phyloP scores from a whole-genome alignment of 768 basidiomycete genomes.

The Amanita fuliginea region DNA sequence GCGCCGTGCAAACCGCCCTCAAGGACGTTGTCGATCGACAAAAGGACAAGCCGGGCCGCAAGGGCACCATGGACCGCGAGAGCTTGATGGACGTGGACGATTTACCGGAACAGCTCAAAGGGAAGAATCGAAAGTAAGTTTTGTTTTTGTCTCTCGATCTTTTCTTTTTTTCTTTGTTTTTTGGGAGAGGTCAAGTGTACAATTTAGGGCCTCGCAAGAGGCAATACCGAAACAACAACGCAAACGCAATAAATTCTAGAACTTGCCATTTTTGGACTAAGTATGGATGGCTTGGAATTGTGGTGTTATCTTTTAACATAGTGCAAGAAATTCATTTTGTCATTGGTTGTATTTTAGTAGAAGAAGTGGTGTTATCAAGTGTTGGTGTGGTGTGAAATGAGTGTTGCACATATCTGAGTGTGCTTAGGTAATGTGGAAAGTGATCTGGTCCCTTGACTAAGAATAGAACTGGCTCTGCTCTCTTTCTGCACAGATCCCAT shows the following conservation, averaged over 20 bases:
- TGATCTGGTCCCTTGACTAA: too few species aligned
- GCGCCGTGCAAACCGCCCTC: slow-evolving; percentile 35
- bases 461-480: too few species aligned
- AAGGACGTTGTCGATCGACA: slow-evolving; percentile 55
- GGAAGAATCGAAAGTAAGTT: slow-evolving; percentile 55
- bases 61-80: slow-evolving; percentile 12
- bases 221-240: slow-evolving; percentile 31
- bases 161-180: not conserved
- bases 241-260: slow-evolving; percentile 48
- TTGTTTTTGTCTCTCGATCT: not conserved
- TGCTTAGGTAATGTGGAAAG: too few species aligned
- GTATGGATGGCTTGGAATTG: too few species aligned
- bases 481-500: too few species aligned
- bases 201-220: slow-evolving; percentile 28
- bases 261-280: too few species aligned
- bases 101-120: slow-evolving; percentile 29
- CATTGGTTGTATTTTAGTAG: too few species aligned
- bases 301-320: too few species aligned
- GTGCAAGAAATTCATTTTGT: too few species aligned
- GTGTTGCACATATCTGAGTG: too few species aligned
- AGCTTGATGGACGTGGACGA: slow-evolving; percentile 61
- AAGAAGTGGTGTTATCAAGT: too few species aligned
- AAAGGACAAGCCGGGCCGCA: slow-evolving; percentile 38
- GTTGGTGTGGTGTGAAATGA: too few species aligned
- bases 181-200: not conserved